Percentiles rank a stretch among this genome's conserved stretches.
Conservation (phyloP, 2,329 filamentous ascomycete species). For the Ophiostoma sp. region DNA sequence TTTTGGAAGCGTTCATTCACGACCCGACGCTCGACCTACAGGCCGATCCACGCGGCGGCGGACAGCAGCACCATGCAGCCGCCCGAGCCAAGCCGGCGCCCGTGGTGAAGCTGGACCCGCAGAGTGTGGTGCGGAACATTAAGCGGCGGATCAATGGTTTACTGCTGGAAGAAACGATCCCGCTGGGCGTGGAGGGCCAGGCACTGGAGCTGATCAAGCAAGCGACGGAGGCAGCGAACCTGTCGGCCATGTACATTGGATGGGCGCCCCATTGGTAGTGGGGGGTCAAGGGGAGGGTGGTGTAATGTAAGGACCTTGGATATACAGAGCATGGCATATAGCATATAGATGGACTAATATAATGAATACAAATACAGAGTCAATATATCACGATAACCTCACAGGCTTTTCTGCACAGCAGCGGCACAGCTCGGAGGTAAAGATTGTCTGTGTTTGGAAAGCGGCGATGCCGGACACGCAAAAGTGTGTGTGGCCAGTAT, state of each 20-base stretch:
- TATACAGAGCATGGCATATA: not conserved
- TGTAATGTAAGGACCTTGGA: not conserved
- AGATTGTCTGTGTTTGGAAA: not conserved
- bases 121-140: conserved; percentile 85
- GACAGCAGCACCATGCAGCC: conserved; percentile 43
- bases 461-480: not conserved
- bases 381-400: not conserved
- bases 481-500: not conserved
- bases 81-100: conserved; percentile 51
- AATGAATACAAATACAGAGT: not conserved
- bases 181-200: conserved; percentile 91
- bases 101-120: conserved; percentile 54
- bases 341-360: not conserved
- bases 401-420: not conserved
- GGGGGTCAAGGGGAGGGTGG: not conserved
- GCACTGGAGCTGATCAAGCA: conserved; percentile 92
- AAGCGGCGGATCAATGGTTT: conserved; percentile 82
- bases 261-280: conserved; percentile 67
- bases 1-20: conserved; percentile 94
- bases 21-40: conserved; percentile 95
- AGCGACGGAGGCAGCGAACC: conserved; percentile 75
- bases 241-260: conserved; percentile 95
- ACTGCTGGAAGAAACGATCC: conserved; percentile 83
- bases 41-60: conserved; percentile 26
- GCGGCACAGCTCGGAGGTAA: not conserved